Evolutionary conservation across 2,329 filamentous ascomycete species (phyloP), one percentile per base, ranked within the genome.

Genomic region (Beauveria varroae): DNA sequence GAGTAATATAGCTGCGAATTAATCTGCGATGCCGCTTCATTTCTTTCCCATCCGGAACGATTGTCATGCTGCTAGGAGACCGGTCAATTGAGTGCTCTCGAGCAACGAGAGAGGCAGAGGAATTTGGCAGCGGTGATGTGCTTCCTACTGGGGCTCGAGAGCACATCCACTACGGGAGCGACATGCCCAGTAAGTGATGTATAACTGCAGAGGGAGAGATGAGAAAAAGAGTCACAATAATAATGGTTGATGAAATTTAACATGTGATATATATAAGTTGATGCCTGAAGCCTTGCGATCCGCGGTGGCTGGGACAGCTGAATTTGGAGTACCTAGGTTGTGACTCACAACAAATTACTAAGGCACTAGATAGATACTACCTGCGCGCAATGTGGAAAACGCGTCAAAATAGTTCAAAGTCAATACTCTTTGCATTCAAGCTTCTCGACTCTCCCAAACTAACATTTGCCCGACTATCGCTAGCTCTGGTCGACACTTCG

Each of bases 171-270:
- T 41, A 75, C 69, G n/a, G 73, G 73, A 37, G 71, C 70, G 40
- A 67, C 74, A 44, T 81, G 81, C 62, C 72, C 72, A 26, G 76
- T 80, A 7, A 79, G 81, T 57, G 78, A 78, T 46, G 78, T 72
- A 37, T 77, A 75, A 73, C 64, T 74, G 57, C 74, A 24, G 20
- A 12, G 14, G 41, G 0, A 5, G 28, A 50, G 0, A n/a, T 18
- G 14, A 26, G 12, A 54, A 34, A 65, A 44, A 34, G n/a, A n/a
- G 16, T 30, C 40, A 28, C 20, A 20, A 20, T 4, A 10, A 24
- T 3, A 5, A 24, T 16, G 10, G 3, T 16, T 5, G 47, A 30
- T n/a, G 24, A 24, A 12, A 22, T 26, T 10, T 40, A 51, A 5
- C 26, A 30, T n/a, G 16, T 14, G 16, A n/a, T 24, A 26, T n/a